Evolutionary conservation across 1,139 yeast species (phyloP), one percentile per base, ranked within the genome.

Genomic region (Lodderomyces margitis): DNA sequence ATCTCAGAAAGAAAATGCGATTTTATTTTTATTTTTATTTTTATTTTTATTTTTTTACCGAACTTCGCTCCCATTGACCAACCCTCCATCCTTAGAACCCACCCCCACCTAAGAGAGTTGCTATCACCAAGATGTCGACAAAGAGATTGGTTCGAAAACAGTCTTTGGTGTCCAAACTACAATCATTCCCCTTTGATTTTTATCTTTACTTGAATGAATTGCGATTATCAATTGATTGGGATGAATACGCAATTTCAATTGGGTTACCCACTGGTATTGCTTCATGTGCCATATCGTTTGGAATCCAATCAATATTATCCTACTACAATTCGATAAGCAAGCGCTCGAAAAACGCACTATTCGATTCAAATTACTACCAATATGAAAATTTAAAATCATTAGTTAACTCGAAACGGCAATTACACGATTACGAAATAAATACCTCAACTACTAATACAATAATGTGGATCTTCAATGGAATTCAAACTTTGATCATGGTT

Each of bases 201-300:
- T 67, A 72, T 40, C 64, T 83, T 4, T 66, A 70, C 38, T 40
- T 78, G 28, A 79, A 80, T 51, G 89, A 83, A 55, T 54, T 63
- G 10, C 50, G 79, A 15, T 70, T 73, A 38, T 64, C 81, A 5
- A 74, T 82, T 5, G 86, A 83, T 45, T 83, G 89, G 89, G 88
- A 83, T 50, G 65, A 70, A 2, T 70, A 77, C 46, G 24, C 47
- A 19, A 14, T 36, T 3, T 37, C 47, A 27, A 33, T 51, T 3
- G 55, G 53, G 11, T 38, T 52, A 21, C 51, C 49, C 4, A 32
- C 51, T 3, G 56, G 57, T 4, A 42, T 46, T n/a, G 8, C 35
- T 10, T 14, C 34, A 14, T 42, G 46, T 14, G 9, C 40, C 14
- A 25, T 39, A 19, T 39, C 49, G 9, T 11, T 35, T 3, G 15